phyloP scores from a whole-genome alignment of 331 rosid species.

The Stylosanthes scabra region DNA sequence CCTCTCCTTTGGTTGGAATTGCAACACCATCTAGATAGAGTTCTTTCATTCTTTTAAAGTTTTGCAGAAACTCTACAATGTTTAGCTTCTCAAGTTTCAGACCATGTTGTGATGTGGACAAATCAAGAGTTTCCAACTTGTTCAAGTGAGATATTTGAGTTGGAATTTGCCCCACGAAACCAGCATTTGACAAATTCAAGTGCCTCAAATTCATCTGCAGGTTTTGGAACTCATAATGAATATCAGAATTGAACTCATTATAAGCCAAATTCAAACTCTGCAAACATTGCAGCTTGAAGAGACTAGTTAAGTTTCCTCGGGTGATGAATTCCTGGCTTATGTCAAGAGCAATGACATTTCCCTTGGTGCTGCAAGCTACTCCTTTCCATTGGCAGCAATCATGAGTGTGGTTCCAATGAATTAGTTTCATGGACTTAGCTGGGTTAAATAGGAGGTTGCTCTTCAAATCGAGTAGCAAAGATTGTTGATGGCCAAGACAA shows the following conservation, averaged over 20 bases:
- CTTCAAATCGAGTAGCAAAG: slow-evolving; percentile 40
- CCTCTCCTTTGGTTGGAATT: slow-evolving; percentile 26
- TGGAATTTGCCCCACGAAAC: slow-evolving; percentile 10
- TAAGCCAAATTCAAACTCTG: slow-evolving; percentile 35
- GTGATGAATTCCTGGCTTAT: slow-evolving; percentile 39
- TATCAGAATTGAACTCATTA: slow-evolving; percentile 14
- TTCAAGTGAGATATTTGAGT: slow-evolving; percentile 37
- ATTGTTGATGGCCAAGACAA: slow-evolving; percentile 31
- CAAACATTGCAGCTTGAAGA: slow-evolving; percentile 35
- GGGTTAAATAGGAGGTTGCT: slow-evolving; percentile 24
- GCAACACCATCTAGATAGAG: slow-evolving; percentile 42
- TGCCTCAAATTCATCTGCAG: background rate
- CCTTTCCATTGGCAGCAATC: slow-evolving; percentile 60
- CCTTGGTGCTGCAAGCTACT: slow-evolving; percentile 34
- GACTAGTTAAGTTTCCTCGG: slow-evolving; percentile 25
- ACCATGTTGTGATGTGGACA: slow-evolving; percentile 11
- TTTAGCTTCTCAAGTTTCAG: slow-evolving; percentile 6
- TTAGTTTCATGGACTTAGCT: slow-evolving; percentile 20
- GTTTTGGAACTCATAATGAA: background rate
- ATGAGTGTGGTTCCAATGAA: slow-evolving; percentile 38
- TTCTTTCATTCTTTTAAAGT: slow-evolving; percentile 19
- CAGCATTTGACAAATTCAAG: background rate
- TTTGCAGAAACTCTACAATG: background rate
- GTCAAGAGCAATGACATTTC: slow-evolving; percentile 49
- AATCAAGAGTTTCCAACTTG: slow-evolving; percentile 39